phyloP scores from a whole-genome alignment of 2,329 filamentous ascomycete species.

The Pseudogymnoascus sp. region DNA sequence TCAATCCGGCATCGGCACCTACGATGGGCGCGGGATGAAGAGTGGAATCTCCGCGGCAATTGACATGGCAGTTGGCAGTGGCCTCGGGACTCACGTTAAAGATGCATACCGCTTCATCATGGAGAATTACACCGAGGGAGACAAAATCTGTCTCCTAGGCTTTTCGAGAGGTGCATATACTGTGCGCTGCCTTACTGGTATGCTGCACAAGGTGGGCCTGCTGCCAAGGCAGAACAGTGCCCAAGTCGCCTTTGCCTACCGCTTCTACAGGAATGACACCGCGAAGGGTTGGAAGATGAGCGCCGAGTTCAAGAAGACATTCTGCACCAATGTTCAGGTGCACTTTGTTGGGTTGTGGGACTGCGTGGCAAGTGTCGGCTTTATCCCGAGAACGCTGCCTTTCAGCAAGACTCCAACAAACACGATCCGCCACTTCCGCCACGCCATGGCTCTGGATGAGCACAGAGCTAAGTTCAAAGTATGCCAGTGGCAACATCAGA shows the following conservation, averaged over 20 bases:
- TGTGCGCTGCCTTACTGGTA: constrained; percentile 40
- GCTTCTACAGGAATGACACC: constrained; percentile 37
- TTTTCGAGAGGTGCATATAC: constrained; percentile 45
- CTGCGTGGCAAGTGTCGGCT: constrained; percentile 35
- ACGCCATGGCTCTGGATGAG: constrained; percentile 39
- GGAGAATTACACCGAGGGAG: constrained; percentile 40
- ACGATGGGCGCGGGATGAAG: constrained; percentile 33
- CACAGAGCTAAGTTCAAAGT: constrained; percentile 38
- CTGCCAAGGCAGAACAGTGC: constrained; percentile 58
- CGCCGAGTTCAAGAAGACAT: constrained; percentile 37
- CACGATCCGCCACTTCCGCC: constrained; percentile 33
- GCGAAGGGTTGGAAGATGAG: constrained; percentile 34
- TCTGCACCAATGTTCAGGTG: constrained; percentile 36
- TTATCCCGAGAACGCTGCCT: constrained; percentile 33
- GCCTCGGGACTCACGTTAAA: constrained; percentile 35
- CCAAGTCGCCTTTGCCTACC: constrained; percentile 37
- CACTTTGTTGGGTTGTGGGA: constrained; percentile 39
- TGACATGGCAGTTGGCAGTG: constrained; percentile 38
- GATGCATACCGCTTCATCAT: constrained; percentile 40
- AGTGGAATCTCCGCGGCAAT: constrained; percentile 33
- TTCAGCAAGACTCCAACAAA: constrained; percentile 33
- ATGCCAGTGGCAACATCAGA: constrained; percentile 30
- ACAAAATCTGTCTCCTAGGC: constrained; percentile 42
- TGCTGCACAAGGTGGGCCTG: constrained; percentile 37
- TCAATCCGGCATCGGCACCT: constrained; percentile 40